Conservation (phyloP, 495 filamentous ascomycete genomes). For the Daldinia loculata region DNA sequence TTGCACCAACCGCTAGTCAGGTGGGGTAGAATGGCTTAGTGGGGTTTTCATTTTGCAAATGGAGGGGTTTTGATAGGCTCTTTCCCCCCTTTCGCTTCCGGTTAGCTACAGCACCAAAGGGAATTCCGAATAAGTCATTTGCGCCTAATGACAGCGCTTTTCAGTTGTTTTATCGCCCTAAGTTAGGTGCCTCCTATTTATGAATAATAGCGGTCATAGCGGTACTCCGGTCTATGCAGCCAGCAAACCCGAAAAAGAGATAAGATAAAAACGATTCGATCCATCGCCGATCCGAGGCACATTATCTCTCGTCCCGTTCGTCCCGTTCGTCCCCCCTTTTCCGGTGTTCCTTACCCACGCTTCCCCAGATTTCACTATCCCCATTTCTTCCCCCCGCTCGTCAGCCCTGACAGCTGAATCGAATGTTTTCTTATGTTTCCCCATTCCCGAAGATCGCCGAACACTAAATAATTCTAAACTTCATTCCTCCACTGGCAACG, state of each 20-base stretch:
- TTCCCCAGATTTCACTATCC: constrained; percentile 34
- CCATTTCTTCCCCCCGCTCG: constrained; percentile 9
- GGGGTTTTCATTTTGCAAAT: constrained; percentile 35
- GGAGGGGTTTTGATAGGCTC: constrained; percentile 34
- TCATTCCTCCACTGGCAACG: constrained; percentile 4
- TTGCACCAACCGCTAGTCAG: background rate
- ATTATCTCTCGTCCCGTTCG: background rate
- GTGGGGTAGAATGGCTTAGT: constrained; percentile 1
- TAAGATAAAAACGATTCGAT: constrained; percentile 23
- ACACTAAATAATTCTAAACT: background rate
- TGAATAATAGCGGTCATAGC: too few species aligned
- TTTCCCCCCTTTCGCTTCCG: constrained; percentile 15
- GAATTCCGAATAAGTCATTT: background rate
- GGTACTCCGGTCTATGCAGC: too few species aligned
- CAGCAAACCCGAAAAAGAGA: background rate
- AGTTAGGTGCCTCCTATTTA: too few species aligned
- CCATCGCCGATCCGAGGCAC: constrained; percentile 27
- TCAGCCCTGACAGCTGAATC: constrained; percentile 24
- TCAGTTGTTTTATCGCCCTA: background rate
- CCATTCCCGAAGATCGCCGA: constrained; percentile 25
- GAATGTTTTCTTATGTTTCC: constrained; percentile 32
- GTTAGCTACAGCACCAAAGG: constrained; percentile 5
- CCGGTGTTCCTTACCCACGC: background rate
- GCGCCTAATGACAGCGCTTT: background rate
- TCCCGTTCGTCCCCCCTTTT: constrained; percentile 4